These are phyloP conservation scores for Digitaria exilis DNA, from an alignment of 202 grass and related monocot genomes.

Conservation along the genomic window DNA sequence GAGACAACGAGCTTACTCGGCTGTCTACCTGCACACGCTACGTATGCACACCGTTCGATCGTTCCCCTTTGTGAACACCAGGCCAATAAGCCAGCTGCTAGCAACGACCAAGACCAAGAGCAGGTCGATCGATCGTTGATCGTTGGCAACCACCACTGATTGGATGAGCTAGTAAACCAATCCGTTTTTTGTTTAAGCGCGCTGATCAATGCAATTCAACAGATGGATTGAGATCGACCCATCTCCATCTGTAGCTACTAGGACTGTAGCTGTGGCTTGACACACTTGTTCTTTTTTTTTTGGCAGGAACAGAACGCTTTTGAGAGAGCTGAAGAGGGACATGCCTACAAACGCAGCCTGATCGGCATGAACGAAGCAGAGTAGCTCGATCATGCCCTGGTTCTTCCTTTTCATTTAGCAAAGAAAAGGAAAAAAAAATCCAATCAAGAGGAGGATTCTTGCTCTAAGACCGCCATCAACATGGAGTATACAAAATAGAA, in stretches of 20 bases:
- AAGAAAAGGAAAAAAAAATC: not conserved
- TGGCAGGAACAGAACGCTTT: not conserved
- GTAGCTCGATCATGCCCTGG: not conserved
- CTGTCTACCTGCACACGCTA: not conserved
- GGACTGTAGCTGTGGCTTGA: not conserved
- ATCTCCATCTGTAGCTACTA: not conserved
- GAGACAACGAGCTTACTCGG: not conserved
- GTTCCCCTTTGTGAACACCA: not conserved
- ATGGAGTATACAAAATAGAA: not conserved
- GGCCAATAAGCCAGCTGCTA: not conserved
- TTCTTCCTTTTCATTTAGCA: not conserved
- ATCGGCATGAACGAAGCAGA: not conserved
- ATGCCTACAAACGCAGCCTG: not conserved
- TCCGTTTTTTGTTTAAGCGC: not conserved
- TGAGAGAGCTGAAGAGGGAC: not conserved
- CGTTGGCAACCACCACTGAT: slow-evolving; percentile 38
- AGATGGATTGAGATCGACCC: not conserved
- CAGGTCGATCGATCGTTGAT: not conserved
- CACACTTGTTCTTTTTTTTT: not conserved
- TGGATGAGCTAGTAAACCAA: slow-evolving; percentile 24
- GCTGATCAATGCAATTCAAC: not conserved
- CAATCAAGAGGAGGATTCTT: not conserved
- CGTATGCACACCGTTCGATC: not conserved
- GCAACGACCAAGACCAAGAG: slow-evolving; percentile 14
- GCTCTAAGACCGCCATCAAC: not conserved